Base-by-base conservation (phyloP, 768 basidiomycete species). In the Boletus pseudo-olivaceus region DNA sequence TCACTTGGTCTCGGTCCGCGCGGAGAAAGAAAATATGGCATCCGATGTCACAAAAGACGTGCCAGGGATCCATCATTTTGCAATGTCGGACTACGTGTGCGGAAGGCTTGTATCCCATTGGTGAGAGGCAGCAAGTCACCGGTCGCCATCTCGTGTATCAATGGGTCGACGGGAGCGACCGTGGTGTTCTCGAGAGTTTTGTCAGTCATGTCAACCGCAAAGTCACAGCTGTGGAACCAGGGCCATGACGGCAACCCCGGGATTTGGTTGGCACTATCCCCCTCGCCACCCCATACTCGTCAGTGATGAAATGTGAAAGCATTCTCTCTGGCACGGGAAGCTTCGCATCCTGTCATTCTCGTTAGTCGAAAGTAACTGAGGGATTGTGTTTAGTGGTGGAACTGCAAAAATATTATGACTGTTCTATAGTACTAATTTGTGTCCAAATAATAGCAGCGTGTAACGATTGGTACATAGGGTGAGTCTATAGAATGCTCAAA, bases 1-100 rank as follows among this genome's bases (percentile, higher is more conserved):
- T 85, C 54, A 83, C 82, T 1, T 90, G 89, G 90, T 84, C 88
- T 0, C 78, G 89, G 11, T 76, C 78, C 9, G 88, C 83, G 2
- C 76, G 87, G 17, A 72, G 84, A 61, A 78, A 76, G 61, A 75
- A 75, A 57, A 64, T 60, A 10, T 40, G 54, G 53, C 17, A 47
- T 33, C 47, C 41, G 20, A 34, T 17, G 20, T 23, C 11, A 7
- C 54, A 34, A 26, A 14, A 15, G 17, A 34, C 50, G 3, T 35
- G n/a, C 17, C 44, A 54, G 19, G 41, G 39, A 4, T 35, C 47
- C 1, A 51, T 61, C 12, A 57, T 60, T 11, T 63, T 66, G 56
- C 51, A 54, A 27, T 66, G 57, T 59, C 67, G 62, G 39, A 74
- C 63, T 29, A 60, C 61, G 39, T 66, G 66, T 53, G 19, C 45